Base-by-base conservation (phyloP, 768 basidiomycete species). In the Tylopilus plumbeoviolaceoides region DNA sequence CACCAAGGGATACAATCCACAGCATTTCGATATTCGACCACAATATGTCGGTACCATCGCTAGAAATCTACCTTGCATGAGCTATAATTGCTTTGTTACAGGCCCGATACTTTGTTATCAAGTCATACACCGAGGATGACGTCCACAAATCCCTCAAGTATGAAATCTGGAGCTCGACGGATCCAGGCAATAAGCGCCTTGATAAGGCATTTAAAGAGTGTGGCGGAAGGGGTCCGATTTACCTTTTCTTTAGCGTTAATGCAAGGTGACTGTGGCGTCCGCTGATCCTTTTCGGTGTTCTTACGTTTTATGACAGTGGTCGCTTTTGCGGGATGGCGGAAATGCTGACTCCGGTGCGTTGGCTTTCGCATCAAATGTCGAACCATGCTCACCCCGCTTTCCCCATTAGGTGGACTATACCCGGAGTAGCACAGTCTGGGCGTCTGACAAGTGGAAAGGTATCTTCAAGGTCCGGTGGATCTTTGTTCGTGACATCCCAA, bases 381-480 rank as follows among this genome's bases (percentile, higher is more conserved):
- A 28, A 30, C 15, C 4, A 23, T 17, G 23, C 41, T 53, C 47
- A 59, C 54, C 8, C 35, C 42, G 30, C 30, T 30, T 30, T 2
- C 31, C 50, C 40, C 48, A 15, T 38, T 52, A 86, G 80, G 89
- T 98, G 35, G 95, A 98, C 68, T 95, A 98, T 69, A 88, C 89
- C 6, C 81, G 88, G 53, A 93, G 91, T 67, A 94, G 91, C 56
- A 98, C 89, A 1, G 97, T 99, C 18, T 99, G 97, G 97, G 95
- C 95, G 1, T 95, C 95, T 31, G 95, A 98, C 72, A 99, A 99
- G 69, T 99, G 97, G 97, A 98, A 99, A 71, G 97, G 97, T 21
- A 92, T 98, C 48, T 97, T 99, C 78, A 95, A 95, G 73, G 92
- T 99, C 23, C 82, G 87, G 51, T 98, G 97, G 97, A 85, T 98